Conservation (phyloP, 2,329 filamentous ascomycete species). For the Ophiostoma australiae region DNA sequence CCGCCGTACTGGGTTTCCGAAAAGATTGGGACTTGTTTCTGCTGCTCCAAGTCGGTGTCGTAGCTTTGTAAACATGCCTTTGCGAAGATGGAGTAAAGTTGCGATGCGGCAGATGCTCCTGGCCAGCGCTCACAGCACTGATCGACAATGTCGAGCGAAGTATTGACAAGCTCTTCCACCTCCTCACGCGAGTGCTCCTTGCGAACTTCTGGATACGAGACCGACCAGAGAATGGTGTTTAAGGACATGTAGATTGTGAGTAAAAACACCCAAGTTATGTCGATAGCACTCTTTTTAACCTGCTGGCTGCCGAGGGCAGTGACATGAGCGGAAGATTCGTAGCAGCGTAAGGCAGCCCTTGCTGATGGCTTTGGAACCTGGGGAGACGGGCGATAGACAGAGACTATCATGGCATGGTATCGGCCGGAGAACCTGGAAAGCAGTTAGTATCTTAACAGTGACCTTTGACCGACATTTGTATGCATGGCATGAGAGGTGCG, state of each 20-base stretch:
- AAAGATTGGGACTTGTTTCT: constrained; percentile 27
- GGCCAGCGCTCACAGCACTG: constrained; percentile 86
- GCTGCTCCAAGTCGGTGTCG: constrained; percentile 52
- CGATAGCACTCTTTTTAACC: constrained; percentile 68
- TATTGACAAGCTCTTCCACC: constrained; percentile 67
- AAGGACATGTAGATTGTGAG: constrained; percentile 85
- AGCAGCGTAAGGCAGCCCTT: constrained; percentile 74
- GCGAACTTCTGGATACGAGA: constrained; percentile 82
- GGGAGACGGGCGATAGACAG: constrained; percentile 84
- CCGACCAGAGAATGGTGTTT: constrained; percentile 85
- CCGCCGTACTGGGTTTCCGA: constrained; percentile 26
- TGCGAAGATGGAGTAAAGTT: constrained; percentile 82
- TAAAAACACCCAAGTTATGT: constrained; percentile 91
- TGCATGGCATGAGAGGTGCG: constrained; percentile 20
- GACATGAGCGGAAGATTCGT: constrained; percentile 74
- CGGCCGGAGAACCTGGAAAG: constrained; percentile 55
- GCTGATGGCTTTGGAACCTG: constrained; percentile 82
- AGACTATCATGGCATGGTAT: constrained; percentile 83
- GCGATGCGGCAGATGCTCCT: constrained; percentile 74
- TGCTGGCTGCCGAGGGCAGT: constrained; percentile 77
- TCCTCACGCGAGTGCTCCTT: constrained; percentile 66
- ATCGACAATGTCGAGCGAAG: constrained; percentile 72
- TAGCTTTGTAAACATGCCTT: constrained; percentile 85
- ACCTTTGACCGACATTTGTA: constrained; percentile 18
- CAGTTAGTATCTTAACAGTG: not conserved